Evolutionary conservation across 352 stramenopile genomes (phyloP).

Genomic region (Pythium chondricola): DNA sequence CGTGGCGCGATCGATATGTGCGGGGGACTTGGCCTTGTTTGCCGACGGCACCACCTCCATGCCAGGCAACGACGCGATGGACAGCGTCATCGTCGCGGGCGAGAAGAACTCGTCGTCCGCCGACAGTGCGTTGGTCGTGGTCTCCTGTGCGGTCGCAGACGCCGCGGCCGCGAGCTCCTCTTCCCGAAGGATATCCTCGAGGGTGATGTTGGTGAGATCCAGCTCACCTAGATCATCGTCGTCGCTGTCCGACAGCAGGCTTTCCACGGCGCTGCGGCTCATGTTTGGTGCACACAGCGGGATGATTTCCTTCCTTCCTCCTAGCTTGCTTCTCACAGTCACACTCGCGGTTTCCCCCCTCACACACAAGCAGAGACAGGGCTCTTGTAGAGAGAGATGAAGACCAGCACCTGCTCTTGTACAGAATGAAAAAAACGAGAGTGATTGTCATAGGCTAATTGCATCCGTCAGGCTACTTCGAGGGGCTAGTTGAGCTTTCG

Average conservation of each 20-base stretch:
- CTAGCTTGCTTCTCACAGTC: background rate
- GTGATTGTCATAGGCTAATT: no score
- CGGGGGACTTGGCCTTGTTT: constrained; percentile 6
- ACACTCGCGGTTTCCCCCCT: background rate
- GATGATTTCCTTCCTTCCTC: background rate
- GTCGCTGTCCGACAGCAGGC: constrained; percentile 28
- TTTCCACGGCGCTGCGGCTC: constrained; percentile 21
- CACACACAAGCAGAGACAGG: no score
- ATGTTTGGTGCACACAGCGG: no score
- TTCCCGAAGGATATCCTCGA: constrained; percentile 36
- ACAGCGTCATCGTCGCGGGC: constrained; percentile 48
- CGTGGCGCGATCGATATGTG: no score
- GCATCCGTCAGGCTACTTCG: no score
- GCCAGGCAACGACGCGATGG: constrained; percentile 47
- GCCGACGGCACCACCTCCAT: constrained; percentile 46
- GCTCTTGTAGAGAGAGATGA: constrained; percentile 23
- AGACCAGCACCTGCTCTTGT: constrained; percentile 1
- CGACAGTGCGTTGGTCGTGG: constrained; percentile 15
- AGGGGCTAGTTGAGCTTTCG: constrained; percentile 15
- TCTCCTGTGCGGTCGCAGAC: constrained; percentile 3
- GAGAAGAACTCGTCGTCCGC: constrained; percentile 71
- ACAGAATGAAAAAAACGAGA: no score
- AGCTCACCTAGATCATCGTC: constrained; percentile 27
- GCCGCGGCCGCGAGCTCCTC: constrained; percentile 33
- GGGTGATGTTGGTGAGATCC: constrained; percentile 29